These are phyloP conservation scores for Pythium aristosporum DNA, from an alignment of 352 stramenopile genomes.

Conservation along the genomic window DNA sequence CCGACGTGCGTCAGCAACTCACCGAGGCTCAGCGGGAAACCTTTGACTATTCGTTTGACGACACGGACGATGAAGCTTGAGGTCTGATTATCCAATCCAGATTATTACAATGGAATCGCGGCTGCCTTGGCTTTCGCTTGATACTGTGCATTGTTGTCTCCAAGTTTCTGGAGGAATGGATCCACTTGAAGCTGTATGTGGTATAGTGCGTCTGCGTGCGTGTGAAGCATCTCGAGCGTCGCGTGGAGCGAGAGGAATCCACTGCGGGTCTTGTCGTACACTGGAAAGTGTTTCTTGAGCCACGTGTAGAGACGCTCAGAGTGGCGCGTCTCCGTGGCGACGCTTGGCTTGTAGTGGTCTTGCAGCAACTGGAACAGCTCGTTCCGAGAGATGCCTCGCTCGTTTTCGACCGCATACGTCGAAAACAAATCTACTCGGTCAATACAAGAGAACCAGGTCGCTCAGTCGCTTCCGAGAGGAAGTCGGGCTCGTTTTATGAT, in stretches of 20 bases:
- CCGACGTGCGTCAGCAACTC: constrained; percentile 29
- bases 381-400: constrained; percentile 50
- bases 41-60: constrained; percentile 38
- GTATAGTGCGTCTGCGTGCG: constrained; percentile 40
- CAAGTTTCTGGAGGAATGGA: constrained; percentile 40
- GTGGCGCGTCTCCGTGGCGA: constrained; percentile 35
- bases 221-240: constrained; percentile 46
- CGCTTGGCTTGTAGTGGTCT: constrained; percentile 38
- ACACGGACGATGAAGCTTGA: constrained; percentile 23
- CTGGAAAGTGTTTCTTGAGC: constrained; percentile 65
- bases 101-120: constrained; percentile 1
- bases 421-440: constrained; percentile 46
- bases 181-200: constrained; percentile 51
- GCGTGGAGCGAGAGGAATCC: constrained; percentile 37
- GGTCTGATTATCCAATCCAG: constrained; percentile 15
- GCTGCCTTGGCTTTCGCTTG: constrained; percentile 36
- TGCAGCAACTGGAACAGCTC: constrained; percentile 58
- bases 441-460: not conserved
- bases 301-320: constrained; percentile 74
- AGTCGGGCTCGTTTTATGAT: not conserved
- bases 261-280: constrained; percentile 38
- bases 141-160: constrained; percentile 51
- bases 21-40: constrained; percentile 32
- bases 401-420: constrained; percentile 49
- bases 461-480: not conserved